Evolutionary conservation across 495 filamentous ascomycete genomes (phyloP).

Genomic region (Talaromyces stipitatus): DNA sequence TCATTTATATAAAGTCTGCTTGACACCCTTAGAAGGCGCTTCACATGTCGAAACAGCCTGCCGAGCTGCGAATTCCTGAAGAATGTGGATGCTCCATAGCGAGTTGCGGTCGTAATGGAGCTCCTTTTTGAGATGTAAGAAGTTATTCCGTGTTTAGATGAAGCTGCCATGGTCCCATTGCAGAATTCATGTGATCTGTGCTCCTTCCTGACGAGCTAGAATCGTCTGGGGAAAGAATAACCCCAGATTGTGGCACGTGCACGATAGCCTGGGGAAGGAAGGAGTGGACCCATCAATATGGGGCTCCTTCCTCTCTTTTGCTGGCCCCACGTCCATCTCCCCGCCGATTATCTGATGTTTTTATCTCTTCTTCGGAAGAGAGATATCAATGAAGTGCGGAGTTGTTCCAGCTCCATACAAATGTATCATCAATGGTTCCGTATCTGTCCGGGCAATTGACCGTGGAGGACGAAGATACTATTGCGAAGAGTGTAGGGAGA

Average conservation of each 20-base stretch:
- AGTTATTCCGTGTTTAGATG: too few relatives aligned
- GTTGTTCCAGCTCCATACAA: neutral
- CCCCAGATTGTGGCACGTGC: neutral
- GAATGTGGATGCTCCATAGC: neutral
- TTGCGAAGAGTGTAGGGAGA: too few relatives aligned
- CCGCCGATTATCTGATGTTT: neutral
- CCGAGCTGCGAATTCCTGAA: neutral
- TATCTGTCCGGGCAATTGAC: neutral
- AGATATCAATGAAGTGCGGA: neutral
- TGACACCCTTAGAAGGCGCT: too few relatives aligned
- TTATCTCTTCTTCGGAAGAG: neutral
- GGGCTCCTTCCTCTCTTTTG: neutral
- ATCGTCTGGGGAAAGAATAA: neutral
- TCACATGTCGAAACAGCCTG: neutral
- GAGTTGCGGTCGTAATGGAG: neutral
- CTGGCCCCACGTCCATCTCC: neutral
- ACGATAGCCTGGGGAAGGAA: neutral
- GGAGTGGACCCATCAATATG: neutral
- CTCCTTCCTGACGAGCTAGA: neutral
- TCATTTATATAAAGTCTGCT: too few relatives aligned
- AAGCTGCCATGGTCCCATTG: neutral
- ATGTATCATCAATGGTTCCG: neutral
- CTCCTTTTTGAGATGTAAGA: neutral
- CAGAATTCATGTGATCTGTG: neutral
- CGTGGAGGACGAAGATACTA: neutral